Percentiles rank a stretch among this genome's conserved stretches.
phyloP scores from a whole-genome alignment of 371 early-diverging fungal species.

The Mucor sp. region DNA sequence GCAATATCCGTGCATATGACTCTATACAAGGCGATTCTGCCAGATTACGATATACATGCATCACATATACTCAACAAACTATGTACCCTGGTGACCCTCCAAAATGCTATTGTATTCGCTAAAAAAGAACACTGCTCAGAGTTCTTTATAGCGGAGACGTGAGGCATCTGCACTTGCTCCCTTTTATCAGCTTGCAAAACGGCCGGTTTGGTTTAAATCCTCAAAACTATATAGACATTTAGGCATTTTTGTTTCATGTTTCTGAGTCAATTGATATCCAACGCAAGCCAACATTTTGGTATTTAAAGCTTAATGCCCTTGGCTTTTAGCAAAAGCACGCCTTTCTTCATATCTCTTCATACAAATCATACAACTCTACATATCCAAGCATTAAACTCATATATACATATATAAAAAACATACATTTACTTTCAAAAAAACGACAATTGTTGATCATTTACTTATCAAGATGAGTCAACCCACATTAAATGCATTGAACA shows the following conservation, averaged over 20 bases:
- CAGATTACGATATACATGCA: background rate
- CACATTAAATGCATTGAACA: background rate
- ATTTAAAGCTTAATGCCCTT: background rate
- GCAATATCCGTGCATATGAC: background rate
- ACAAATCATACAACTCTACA: background rate
- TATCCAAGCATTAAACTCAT: background rate
- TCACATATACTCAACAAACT: background rate
- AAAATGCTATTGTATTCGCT: background rate
- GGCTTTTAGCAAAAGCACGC: background rate
- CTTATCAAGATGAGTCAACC: background rate
- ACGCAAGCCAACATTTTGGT: background rate
- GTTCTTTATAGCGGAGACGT: background rate
- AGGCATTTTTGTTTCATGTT: background rate
- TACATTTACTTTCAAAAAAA: background rate
- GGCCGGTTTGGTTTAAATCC: background rate
- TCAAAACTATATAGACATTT: background rate
- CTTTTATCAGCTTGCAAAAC: background rate
- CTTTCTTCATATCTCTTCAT: background rate
- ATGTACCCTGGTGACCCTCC: background rate
- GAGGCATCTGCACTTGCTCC: background rate
- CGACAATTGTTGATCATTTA: background rate
- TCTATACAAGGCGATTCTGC: background rate
- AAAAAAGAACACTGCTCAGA: background rate
- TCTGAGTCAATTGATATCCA: background rate
- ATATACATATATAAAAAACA: background rate